A percentile compares a stretch with the other conserved stretches of the same genome.
These are phyloP conservation scores for Fibroporia radiculosa DNA, from an alignment of 768 basidiomycete genomes.

Conservation along the genomic window DNA sequence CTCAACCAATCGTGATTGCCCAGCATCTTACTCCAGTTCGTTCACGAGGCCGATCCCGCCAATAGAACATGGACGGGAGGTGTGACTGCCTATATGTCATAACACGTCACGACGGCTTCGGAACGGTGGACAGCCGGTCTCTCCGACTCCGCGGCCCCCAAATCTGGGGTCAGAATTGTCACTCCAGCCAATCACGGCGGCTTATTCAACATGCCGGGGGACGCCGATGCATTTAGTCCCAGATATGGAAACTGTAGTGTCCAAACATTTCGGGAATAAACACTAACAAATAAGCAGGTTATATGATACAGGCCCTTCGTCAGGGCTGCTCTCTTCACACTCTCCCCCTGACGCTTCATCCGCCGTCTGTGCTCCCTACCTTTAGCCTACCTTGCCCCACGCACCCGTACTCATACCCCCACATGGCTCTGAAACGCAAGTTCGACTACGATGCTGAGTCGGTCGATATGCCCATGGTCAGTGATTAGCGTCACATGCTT, in stretches of 20 bases:
- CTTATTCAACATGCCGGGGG: constrained; percentile 10
- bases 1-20: no score
- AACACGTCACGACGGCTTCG: neutral
- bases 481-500: constrained; percentile 3
- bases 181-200: constrained; percentile 9
- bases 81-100: no score
- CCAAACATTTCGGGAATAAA: constrained; percentile 10
- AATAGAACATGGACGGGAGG: no score
- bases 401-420: constrained; percentile 1
- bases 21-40: no score
- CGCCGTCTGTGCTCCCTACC: neutral
- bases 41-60: neutral
- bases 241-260: constrained; percentile 2
- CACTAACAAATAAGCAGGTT: constrained; percentile 12
- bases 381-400: neutral
- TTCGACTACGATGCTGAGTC: constrained; percentile 49
- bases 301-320: constrained; percentile 10
- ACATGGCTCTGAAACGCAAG: constrained; percentile 78
- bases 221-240: constrained; percentile 12
- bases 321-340: constrained; percentile 9
- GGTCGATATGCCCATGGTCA: constrained; percentile 13
- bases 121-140: constrained; percentile 1
- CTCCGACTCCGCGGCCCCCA: constrained; percentile 10
- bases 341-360: constrained; percentile 8
- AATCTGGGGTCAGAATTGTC: constrained; percentile 9